Evolutionary conservation across 2,329 filamentous ascomycete genomes (phyloP).

Genomic region (Amauroascus verrucosus): DNA sequence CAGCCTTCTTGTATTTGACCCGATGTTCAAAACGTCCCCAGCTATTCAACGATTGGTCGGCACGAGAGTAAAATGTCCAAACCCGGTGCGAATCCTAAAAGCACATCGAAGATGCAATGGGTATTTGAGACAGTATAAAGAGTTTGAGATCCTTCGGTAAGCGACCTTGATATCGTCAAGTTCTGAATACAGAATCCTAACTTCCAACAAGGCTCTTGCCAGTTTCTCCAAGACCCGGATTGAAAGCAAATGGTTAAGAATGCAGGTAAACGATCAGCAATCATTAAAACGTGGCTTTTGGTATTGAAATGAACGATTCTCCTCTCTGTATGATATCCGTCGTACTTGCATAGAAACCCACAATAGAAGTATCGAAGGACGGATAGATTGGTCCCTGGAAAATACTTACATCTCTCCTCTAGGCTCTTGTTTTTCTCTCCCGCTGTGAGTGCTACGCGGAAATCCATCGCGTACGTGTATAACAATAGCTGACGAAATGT

Average conservation of each 20-base stretch:
- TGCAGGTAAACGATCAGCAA: background rate
- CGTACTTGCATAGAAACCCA: no score
- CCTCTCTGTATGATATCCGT: no score
- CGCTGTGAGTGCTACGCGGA: no score
- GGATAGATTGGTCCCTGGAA: no score
- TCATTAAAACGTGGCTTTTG: no score
- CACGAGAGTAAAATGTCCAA: constrained; percentile 31
- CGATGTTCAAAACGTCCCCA: constrained; percentile 62
- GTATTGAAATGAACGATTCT: no score
- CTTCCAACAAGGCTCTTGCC: background rate
- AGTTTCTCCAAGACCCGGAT: background rate
- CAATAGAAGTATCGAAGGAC: no score
- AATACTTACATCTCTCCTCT: no score
- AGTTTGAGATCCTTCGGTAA: constrained; percentile 71
- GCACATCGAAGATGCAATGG: constrained; percentile 60
- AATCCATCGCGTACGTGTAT: no score
- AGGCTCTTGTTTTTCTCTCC: no score
- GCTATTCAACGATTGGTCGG: constrained; percentile 52
- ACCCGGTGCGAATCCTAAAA: constrained; percentile 50
- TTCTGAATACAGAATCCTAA: background rate
- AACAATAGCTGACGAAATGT: no score
- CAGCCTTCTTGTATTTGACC: constrained; percentile 79
- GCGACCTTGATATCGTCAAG: constrained; percentile 7
- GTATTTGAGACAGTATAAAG: constrained; percentile 59
- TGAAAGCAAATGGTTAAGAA: background rate